Conservation (phyloP, 2,329 filamentous ascomycete genomes). For the Fusarium pseudonygamai region DNA sequence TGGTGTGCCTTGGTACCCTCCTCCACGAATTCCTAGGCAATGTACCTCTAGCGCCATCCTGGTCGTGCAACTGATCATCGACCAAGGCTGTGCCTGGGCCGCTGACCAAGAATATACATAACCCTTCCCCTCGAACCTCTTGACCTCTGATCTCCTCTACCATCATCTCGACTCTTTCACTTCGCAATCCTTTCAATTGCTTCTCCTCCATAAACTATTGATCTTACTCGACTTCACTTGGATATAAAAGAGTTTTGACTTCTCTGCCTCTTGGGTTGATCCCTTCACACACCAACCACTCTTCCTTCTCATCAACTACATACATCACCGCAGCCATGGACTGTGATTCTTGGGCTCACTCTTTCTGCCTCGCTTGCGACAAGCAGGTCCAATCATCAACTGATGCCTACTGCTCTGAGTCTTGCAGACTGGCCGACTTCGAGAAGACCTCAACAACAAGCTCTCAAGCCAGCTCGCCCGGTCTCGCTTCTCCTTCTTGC, state of each 20-base stretch:
- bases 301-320: conserved; percentile 16
- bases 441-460: conserved; percentile 72
- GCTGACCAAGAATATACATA: conserved; percentile 44
- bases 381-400: conserved; percentile 77
- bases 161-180: conserved; percentile 33
- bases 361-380: conserved; percentile 95
- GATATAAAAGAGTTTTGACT: conserved; percentile 15
- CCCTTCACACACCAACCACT: conserved; percentile 9
- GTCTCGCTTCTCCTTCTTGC: conserved; percentile 61
- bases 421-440: conserved; percentile 87
- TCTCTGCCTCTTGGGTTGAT: conserved; percentile 22
- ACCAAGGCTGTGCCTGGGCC: conserved; percentile 42
- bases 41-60: conserved; percentile 43
- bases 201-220: conserved; percentile 27
- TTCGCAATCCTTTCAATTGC: conserved; percentile 32
- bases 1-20: conserved; percentile 42
- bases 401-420: conserved; percentile 90
- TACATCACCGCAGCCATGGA: conserved; percentile 56
- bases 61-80: conserved; percentile 43
- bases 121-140: conserved; percentile 41
- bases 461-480: conserved; percentile 67
- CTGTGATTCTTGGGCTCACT: conserved; percentile 79
- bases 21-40: conserved; percentile 44
- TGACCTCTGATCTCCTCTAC: conserved; percentile 26
- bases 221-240: conserved; percentile 26